Conservation (phyloP, 192 early-diverging fungal species). For the Coemansia sp. region DNA sequence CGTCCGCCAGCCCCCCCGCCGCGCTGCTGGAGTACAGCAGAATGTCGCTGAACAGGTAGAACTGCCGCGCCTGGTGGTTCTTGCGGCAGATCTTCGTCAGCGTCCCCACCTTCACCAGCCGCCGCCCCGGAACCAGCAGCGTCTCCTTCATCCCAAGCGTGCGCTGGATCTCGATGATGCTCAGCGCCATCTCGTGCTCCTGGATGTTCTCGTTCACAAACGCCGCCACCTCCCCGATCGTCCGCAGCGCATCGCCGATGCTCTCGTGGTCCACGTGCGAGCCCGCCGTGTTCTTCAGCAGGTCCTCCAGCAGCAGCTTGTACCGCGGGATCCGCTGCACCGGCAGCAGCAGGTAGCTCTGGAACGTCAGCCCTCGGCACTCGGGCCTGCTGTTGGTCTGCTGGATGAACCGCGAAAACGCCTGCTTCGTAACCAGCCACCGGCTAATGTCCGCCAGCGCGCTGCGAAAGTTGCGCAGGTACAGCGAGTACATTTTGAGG, state of each 20-base stretch:
- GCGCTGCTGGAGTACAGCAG: slow-evolving; percentile 66
- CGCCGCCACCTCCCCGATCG: slow-evolving; percentile 60
- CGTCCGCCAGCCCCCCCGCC: slow-evolving; percentile 55
- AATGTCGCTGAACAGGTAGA: slow-evolving; percentile 76
- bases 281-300: slow-evolving; percentile 52
- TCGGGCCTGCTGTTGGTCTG: slow-evolving; percentile 36
- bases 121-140: slow-evolving; percentile 67
- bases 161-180: slow-evolving; percentile 68
- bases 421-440: slow-evolving; percentile 27
- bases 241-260: slow-evolving; percentile 34
- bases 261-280: slow-evolving; percentile 47
- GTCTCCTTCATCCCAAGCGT: slow-evolving; percentile 64
- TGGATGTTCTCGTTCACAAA: slow-evolving; percentile 79
- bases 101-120: slow-evolving; percentile 58
- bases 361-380: slow-evolving; percentile 51
- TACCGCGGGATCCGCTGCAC: slow-evolving; percentile 52
- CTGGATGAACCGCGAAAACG: slow-evolving; percentile 39
- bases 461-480: slow-evolving; percentile 54
- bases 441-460: slow-evolving; percentile 40
- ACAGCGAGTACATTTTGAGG: slow-evolving; percentile 55
- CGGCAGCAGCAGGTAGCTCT: slow-evolving; percentile 52
- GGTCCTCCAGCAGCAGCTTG: slow-evolving; percentile 51
- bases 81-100: slow-evolving; percentile 75
- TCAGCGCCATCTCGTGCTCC: slow-evolving; percentile 69
- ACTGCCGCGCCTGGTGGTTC: slow-evolving; percentile 63